phyloP scores from a whole-genome alignment of 1,139 yeast genomes.

The Spathaspora sp. region DNA sequence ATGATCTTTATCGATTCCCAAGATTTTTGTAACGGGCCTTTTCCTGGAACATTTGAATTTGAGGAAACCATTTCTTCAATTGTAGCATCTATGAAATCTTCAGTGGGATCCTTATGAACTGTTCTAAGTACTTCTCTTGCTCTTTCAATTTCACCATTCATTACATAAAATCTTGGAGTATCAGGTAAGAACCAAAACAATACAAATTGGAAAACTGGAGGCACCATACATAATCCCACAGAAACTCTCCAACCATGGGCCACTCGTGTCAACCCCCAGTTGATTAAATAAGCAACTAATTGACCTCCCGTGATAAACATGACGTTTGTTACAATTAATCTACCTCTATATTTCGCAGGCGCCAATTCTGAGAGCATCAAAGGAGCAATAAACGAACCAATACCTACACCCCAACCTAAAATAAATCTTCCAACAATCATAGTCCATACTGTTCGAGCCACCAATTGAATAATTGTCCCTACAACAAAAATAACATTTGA shows the following conservation, averaged over 20 bases:
- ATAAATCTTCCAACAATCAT: conserved; percentile 90
- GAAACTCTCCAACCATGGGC: conserved; percentile 89
- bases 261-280: conserved; percentile 79
- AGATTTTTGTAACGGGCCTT: conserved; percentile 50
- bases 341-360: conserved; percentile 87
- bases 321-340: conserved; percentile 69
- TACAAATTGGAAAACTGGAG: conserved; percentile 75
- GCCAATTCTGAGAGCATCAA: conserved; percentile 89
- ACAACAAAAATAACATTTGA: conserved; percentile 77
- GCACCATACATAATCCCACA: conserved; percentile 87
- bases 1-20: conserved; percentile 67
- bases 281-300: conserved; percentile 85
- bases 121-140: conserved; percentile 66
- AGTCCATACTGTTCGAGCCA: conserved; percentile 78
- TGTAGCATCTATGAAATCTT: conserved; percentile 55
- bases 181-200: conserved; percentile 88
- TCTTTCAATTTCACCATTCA: conserved; percentile 59
- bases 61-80: conserved; percentile 57
- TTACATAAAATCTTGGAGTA: conserved; percentile 86
- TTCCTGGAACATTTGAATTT: conserved; percentile 65
- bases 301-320: conserved; percentile 88
- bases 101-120: conserved; percentile 58
- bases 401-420: conserved; percentile 95
- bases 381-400: conserved; percentile 89
- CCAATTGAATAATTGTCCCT: conserved; percentile 84